Evolutionary conservation across 495 filamentous ascomycete genomes (phyloP), one percentile per base, ranked within the genome.

Genomic region (Lasiosphaeria ovina): DNA sequence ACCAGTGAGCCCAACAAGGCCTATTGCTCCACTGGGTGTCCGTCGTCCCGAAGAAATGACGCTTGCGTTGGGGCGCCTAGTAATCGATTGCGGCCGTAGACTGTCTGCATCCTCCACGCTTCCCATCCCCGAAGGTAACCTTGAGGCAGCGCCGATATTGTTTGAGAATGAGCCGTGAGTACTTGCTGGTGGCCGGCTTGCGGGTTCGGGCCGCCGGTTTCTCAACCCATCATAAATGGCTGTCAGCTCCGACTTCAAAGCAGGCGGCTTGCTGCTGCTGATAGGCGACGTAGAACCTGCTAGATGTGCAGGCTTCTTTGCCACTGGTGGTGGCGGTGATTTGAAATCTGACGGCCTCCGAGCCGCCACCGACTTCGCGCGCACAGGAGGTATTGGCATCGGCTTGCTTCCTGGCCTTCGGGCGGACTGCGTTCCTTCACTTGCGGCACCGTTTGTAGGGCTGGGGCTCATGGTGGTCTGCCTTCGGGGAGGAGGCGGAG

Each of bases 221-320:
- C 62, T 49, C 32, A 36, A 48, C 11, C 40, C 44, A n/a, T 51
- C 49, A 34, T 5, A 24, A 14, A 36, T 49, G 3, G 44, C 16
- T 0, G 52, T 64, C 10, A 11, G 11, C 0, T 62, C 59, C 6
- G 62, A 52, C 3, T n/a, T 31, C 42, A n/a, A 62, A 7, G 14
- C 44, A 17, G 53, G 9, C 24, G 31, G 35, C n/a, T 48, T 59
- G 35, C 62, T 60, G 57, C 65, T 76, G 53, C 59, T 68, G 5
- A 62, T 60, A 3, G 78, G 73, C 1, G 79, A 78, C 14, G 64
- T 64, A 11, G 73, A 69, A 4, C 58, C 68, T 11, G 66, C 69
- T 12, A 85, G 75, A 65, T 83, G 79, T 6, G 79, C 74, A 2
- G 82, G 82, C 58, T 85, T 85, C 54, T 73, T 74, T 4, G 79